These are phyloP conservation scores for Wakefieldia striispora DNA, from an alignment of 768 basidiomycete genomes.

Conservation along the genomic window DNA sequence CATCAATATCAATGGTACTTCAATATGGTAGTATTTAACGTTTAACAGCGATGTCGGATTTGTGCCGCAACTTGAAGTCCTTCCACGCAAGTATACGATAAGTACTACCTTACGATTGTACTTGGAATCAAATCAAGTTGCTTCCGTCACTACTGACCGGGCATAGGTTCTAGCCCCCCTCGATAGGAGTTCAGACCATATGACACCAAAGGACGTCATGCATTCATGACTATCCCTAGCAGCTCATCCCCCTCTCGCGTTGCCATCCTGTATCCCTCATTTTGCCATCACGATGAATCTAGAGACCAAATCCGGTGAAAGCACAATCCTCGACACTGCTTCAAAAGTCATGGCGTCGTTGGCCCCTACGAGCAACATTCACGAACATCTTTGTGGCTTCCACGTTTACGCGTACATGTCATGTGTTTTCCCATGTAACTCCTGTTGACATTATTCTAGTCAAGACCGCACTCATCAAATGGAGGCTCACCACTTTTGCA, in stretches of 20 bases:
- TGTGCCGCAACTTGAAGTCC: no score
- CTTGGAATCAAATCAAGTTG: no score
- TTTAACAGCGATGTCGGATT: no score
- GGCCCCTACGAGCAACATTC: constrained; percentile 33
- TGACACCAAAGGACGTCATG: constrained; percentile 2
- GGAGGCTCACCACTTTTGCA: constrained; percentile 46
- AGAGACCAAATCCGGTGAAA: constrained; percentile 24
- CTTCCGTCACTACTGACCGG: no score
- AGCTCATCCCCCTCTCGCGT: not conserved
- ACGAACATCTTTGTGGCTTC: constrained; percentile 35
- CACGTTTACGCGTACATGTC: constrained; percentile 34
- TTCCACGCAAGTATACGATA: no score
- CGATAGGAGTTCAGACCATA: constrained; percentile 8
- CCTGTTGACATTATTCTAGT: constrained; percentile 11
- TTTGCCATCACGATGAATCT: constrained; percentile 22
- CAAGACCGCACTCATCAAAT: constrained; percentile 35
- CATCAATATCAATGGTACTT: no score
- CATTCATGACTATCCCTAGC: no score
- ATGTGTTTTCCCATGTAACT: not conserved
- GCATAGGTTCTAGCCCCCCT: no score
- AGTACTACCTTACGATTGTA: no score
- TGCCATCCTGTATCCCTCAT: not conserved
- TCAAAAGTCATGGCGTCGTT: constrained; percentile 31
- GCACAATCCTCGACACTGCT: constrained; percentile 25
- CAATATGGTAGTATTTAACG: no score